Conservation (phyloP, 108 stramenopile genomes). For the Aureococcus anophagefferens region DNA sequence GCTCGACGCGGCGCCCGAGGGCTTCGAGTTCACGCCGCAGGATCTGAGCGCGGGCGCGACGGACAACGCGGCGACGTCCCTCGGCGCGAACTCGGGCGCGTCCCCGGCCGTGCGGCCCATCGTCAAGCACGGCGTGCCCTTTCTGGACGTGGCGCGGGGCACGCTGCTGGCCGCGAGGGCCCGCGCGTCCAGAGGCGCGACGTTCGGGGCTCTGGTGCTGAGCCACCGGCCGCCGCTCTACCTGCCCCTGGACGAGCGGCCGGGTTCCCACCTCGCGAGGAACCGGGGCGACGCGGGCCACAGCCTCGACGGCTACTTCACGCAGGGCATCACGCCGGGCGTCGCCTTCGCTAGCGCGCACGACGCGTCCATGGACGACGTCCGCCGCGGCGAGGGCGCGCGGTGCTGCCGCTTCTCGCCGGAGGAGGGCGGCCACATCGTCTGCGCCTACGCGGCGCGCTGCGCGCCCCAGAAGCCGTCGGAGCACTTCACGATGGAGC, state of each 20-base stretch:
- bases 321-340: neutral
- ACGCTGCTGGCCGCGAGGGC: constrained; percentile 9
- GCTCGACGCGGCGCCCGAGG: constrained; percentile 8
- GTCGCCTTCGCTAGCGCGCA: neutral
- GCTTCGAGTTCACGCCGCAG: constrained; percentile 21
- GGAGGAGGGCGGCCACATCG: constrained; percentile 16
- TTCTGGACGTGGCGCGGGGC: constrained; percentile 14
- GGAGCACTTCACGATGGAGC: constrained; percentile 29
- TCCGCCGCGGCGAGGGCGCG: no score
- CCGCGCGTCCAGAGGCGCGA: neutral
- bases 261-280: constrained; percentile 27
- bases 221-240: constrained; percentile 11
- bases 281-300: constrained; percentile 28
- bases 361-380: neutral
- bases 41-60: constrained; percentile 13
- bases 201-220: constrained; percentile 11
- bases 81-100: neutral
- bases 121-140: constrained; percentile 22
- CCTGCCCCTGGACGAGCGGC: constrained; percentile 28
- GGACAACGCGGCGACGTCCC: neutral
- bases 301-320: neutral
- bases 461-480: constrained; percentile 1
- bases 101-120: neutral
- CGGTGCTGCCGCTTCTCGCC: constrained; percentile 6
- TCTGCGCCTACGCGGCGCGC: constrained; percentile 18